Conservation (phyloP, 768 basidiomycete genomes). For the Lentinula sp. region DNA sequence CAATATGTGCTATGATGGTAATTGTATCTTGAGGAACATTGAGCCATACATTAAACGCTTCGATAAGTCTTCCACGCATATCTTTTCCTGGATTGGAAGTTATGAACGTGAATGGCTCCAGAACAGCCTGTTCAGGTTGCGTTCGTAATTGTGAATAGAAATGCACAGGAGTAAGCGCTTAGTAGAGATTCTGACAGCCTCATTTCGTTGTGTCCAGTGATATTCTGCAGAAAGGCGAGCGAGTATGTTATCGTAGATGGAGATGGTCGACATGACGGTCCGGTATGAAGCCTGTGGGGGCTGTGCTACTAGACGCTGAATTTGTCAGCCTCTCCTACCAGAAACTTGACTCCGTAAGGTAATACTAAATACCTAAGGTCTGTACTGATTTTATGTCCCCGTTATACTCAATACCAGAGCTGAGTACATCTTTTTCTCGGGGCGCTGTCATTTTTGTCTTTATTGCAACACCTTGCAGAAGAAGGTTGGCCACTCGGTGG, state of each 20-base stretch:
- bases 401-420: no score
- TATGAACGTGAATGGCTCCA: conserved; percentile 88
- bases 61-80: conserved; percentile 79
- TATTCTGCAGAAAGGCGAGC: conserved; percentile 2
- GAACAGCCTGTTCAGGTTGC: conserved; percentile 33
- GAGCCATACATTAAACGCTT: conserved; percentile 92
- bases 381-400: no score
- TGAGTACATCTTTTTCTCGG: no score
- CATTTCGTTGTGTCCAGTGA: conserved; percentile 3
- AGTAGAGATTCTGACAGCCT: not conserved
- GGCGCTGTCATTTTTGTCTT: no score
- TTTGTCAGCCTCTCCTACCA: no score
- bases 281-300: not conserved
- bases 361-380: no score
- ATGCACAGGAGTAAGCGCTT: not conserved
- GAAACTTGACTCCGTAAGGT: no score
- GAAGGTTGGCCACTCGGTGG: no score
- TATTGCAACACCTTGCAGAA: no score
- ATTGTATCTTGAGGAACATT: conserved; percentile 71
- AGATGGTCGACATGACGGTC: not conserved
- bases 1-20: conserved; percentile 67
- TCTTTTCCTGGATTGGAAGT: conserved; percentile 88
- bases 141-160: not conserved
- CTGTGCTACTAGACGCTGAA: conserved; percentile 28
- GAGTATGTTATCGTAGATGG: conserved; percentile 7